Evolutionary conservation across 1,284 basidiomycete genomes (phyloP), one percentile per base, ranked within the genome.

Genomic region (Ceratorhiza oryzae-sativae): DNA sequence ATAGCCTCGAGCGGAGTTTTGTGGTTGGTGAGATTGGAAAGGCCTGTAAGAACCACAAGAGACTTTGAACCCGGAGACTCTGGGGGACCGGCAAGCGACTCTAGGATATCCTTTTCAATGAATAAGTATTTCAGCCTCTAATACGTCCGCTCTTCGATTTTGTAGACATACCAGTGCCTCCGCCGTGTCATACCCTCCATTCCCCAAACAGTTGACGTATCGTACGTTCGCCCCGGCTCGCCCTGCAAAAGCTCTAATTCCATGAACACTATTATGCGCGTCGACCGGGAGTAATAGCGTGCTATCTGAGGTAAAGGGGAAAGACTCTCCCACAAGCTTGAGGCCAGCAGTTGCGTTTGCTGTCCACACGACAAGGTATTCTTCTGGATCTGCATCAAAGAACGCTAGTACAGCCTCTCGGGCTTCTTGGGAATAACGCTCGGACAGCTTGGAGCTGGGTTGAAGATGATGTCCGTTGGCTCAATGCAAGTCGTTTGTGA

Each of bases 211-310:
- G n/a, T 86, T 83, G 60, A 93, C 86, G 78, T 92, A 92, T 53
- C 82, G 80, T 18, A 90, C 86, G 18, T 81, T 77, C 1, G 89
- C 86, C 3, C 86, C 86, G 36, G 82, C 83, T 72, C 81, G 79
- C 1, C 78, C 78, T 0, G 91, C 90, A 76, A 87, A 91, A 78
- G 90, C 85, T 53, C 93, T 85, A 65, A 94, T 89, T 8, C 93
- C 93, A 75, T 94, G 90, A 13, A 94, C 88, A 75, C 91, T 93
- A 77, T 94, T 94, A 78, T 94, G 92, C 12, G 90, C 88, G 79
- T 94, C 91, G 12, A 84, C 83, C 15, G 88, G 85, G 59, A 94
- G 86, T 56, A 92, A 84, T 76, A 88, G 89, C 45, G 79, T 80
- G 58, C 87, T 86, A 10, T 81, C 84, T 49, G 81, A 79, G 36